A percentile compares a stretch with the other conserved stretches of the same genome.
These are phyloP conservation scores for Dipteronia dyeriana DNA, from an alignment of 345 rosid species.

Conservation along the genomic window DNA sequence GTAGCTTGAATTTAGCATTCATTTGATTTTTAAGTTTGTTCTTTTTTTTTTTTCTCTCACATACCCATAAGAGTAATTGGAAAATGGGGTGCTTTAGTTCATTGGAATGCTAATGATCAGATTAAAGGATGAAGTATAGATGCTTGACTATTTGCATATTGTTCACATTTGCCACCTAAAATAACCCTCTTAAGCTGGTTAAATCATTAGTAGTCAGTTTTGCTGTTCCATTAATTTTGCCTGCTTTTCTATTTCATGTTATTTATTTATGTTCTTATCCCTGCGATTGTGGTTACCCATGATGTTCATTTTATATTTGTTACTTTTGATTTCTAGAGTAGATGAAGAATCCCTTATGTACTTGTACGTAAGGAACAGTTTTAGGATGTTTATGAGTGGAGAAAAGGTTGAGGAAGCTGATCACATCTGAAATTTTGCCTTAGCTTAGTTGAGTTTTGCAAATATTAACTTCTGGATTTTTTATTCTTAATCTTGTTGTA, in stretches of 20 bases:
- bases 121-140: neutral
- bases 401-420: neutral
- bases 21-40: neutral
- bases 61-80: neutral
- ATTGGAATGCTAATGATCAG: conserved; percentile 4
- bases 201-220: neutral
- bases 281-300: neutral
- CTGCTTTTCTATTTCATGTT: neutral
- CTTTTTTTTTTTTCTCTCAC: neutral
- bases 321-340: neutral
- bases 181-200: neutral
- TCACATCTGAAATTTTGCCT: neutral
- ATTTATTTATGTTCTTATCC: neutral
- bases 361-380: neutral
- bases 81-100: neutral
- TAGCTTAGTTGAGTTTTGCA: too few relatives aligned
- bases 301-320: neutral
- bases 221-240: neutral
- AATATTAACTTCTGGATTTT: too few relatives aligned
- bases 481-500: neutral
- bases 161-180: neutral
- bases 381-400: neutral
- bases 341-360: neutral
- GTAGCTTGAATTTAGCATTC: conserved; percentile 1
- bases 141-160: neutral